Evolutionary conservation across 306 rosid genomes (phyloP).

Genomic region (Lotus japonicus): DNA sequence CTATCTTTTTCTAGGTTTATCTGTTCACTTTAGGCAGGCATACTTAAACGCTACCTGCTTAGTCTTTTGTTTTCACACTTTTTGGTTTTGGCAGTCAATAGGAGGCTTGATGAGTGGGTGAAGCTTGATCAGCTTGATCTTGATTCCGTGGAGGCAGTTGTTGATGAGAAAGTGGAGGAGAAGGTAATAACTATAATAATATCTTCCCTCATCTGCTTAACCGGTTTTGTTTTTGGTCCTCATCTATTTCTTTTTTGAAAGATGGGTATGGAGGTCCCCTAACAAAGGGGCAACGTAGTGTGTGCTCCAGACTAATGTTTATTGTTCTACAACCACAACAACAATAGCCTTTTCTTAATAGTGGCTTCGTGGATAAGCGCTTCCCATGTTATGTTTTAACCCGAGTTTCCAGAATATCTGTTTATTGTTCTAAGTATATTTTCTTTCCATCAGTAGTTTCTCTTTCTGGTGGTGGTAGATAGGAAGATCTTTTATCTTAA

Average conservation of each 20-base stretch:
- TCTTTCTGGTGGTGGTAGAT: background rate
- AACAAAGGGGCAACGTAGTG: background rate
- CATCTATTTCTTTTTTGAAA: background rate
- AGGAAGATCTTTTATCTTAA: background rate
- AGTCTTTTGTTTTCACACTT: background rate
- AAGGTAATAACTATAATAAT: constrained; percentile 42
- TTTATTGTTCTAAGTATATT: background rate
- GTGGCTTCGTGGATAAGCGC: background rate
- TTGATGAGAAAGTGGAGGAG: constrained; percentile 99
- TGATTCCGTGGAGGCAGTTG: constrained; percentile 86
- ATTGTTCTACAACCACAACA: background rate
- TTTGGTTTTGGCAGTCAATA: constrained; percentile 55
- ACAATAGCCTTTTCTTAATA: background rate
- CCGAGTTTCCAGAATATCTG: constrained; percentile 1
- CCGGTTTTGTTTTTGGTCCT: background rate
- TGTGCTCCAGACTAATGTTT: background rate
- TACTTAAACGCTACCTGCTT: background rate
- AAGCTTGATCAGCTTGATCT: constrained; percentile 97
- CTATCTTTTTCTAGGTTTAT: background rate
- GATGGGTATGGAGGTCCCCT: background rate
- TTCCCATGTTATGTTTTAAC: background rate
- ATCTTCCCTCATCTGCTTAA: background rate
- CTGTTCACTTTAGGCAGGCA: background rate
- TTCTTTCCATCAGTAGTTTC: background rate
- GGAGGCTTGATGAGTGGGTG: constrained; percentile 99